Conservation (phyloP, 257 asterid genomes). For the Mitragyna speciosa region DNA sequence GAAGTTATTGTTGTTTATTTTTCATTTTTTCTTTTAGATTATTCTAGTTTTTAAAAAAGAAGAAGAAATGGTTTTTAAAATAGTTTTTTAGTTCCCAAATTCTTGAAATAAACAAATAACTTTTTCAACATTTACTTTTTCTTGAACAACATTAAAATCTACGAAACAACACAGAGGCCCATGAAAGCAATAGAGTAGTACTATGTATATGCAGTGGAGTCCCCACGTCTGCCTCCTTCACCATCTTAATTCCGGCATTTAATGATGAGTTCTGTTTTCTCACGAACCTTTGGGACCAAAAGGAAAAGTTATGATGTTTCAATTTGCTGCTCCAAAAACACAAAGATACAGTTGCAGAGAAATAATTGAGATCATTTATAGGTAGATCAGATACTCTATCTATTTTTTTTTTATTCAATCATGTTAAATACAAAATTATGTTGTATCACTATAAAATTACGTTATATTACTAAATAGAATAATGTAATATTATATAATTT, state of each 20-base stretch:
- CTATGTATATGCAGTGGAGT: not conserved
- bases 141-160: not conserved
- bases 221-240: slow-evolving; percentile 5
- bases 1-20: too few species aligned
- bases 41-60: not conserved
- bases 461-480: too few species aligned
- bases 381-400: too few species aligned
- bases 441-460: too few species aligned
- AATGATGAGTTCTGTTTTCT: slow-evolving; percentile 1
- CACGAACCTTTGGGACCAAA: not conserved
- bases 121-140: not conserved
- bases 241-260: not conserved
- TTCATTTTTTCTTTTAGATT: not conserved
- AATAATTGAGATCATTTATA: not conserved
- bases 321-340: not conserved
- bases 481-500: too few species aligned
- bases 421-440: too few species aligned
- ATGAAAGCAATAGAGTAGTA: not conserved
- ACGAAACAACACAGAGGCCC: not conserved
- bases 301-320: not conserved
- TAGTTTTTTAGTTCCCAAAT: not conserved
- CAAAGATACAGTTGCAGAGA: not conserved
- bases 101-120: not conserved
- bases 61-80: too few species aligned
- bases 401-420: too few species aligned